Base-by-base conservation (phyloP, 2,329 filamentous ascomycete genomes). In the Teratosphaeria destructans region DNA sequence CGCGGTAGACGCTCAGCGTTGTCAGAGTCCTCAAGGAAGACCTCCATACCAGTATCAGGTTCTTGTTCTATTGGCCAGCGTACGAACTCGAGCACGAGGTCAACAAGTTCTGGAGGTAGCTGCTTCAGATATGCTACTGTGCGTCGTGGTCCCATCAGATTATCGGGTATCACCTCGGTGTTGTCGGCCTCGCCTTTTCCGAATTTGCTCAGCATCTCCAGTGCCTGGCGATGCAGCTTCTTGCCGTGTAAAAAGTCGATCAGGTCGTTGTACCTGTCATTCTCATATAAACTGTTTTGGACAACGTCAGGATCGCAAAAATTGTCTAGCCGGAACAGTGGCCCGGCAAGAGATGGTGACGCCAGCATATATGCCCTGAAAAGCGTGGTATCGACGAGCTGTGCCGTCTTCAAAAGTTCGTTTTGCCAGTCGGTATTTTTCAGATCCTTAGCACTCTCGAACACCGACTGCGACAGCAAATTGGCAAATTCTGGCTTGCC, bases 171-270 rank as follows among this genome's bases (percentile, higher is more conserved):
- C 5, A 77, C 67, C 34, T 77, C 56, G 56, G 78, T 67, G 32
- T 77, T 74, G 26, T 77, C 77, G 1, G 75, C 76, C 60, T 79
- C 75, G 52, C 76, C 76, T 61, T 75, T 82, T 19, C 93, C 93
- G 66, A 96, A 96, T 63, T 86, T 88, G 66, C 84, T 83, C 0
- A 99, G 80, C 34, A 96, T 77, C 64, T 90, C 88, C 19, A 99
- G 77, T 0, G 94, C 93, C 69, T 95, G 86, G 19, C 87, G 85
- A 74, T 99, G 94, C 49, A 97, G 81, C 72, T 88, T 92, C 77
- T 99, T 99, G 63, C 94, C 94, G 68, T 95, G 90, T 66, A 97
- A 86, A 71, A 99, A 99, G 72, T 97, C 93, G n/a, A 99, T 91
- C 1, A 99, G 79, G 75, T 97, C 93, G 57, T 87, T 93, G 74